Conservation (phyloP, 176 grass and related monocot genomes). For the Musa beccarii region DNA sequence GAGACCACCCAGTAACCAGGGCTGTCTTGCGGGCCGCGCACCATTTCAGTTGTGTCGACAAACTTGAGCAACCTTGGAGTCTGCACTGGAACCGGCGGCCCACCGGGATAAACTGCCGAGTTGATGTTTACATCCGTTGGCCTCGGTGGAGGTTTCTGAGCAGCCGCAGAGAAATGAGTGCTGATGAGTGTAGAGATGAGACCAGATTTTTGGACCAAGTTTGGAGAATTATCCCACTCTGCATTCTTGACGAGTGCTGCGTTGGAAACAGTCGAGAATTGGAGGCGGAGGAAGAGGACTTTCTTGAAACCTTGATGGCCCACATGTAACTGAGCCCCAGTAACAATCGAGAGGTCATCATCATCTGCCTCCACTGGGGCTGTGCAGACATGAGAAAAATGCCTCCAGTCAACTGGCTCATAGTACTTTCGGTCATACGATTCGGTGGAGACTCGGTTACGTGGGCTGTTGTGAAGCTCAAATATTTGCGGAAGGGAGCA, state of each 20-base stretch:
- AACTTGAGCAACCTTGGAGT: slow-evolving; percentile 77
- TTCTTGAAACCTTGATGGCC: slow-evolving; percentile 72
- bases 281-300: slow-evolving; percentile 65
- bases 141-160: slow-evolving; percentile 54
- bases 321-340: slow-evolving; percentile 65
- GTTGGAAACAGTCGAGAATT: slow-evolving; percentile 60
- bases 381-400: slow-evolving; percentile 87
- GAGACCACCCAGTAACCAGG: slow-evolving; percentile 95
- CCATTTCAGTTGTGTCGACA: slow-evolving; percentile 76
- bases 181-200: slow-evolving; percentile 91
- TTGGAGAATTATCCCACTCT: slow-evolving; percentile 85
- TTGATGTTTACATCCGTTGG: slow-evolving; percentile 78
- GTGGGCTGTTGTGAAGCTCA: slow-evolving; percentile 52
- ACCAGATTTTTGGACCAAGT: slow-evolving; percentile 82
- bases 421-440: slow-evolving; percentile 59
- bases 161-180: slow-evolving; percentile 72
- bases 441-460: slow-evolving; percentile 33
- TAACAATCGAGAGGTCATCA: slow-evolving; percentile 62
- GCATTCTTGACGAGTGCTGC: slow-evolving; percentile 30
- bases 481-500: slow-evolving; percentile 85
- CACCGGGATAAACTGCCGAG: slow-evolving; percentile 81
- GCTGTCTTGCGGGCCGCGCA: slow-evolving; percentile 68
- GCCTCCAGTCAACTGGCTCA: slow-evolving; percentile 77
- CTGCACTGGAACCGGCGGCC: slow-evolving; percentile 71
- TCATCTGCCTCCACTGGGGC: slow-evolving; percentile 63